Percentiles rank a stretch among this genome's conserved stretches.
phyloP scores from a whole-genome alignment of 2,329 filamentous ascomycete species.

The Ilyonectria mors-panacis region DNA sequence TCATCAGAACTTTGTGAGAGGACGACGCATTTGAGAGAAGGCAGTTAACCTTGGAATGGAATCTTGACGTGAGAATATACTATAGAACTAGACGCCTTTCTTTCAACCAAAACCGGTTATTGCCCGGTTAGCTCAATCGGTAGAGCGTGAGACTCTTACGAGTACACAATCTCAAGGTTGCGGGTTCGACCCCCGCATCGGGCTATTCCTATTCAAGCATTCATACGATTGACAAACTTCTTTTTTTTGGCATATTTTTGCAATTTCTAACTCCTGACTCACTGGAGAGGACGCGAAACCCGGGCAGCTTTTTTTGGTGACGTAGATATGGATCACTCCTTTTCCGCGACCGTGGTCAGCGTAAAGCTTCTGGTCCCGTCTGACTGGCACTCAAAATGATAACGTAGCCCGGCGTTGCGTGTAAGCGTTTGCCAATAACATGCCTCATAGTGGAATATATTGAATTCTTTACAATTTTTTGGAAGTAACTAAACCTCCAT shows the following conservation, averaged over 20 bases:
- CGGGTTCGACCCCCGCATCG: slow-evolving; percentile 65
- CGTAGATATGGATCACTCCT: no score
- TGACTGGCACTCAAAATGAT: no score
- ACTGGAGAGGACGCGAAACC: not conserved
- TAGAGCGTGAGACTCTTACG: slow-evolving; percentile 81
- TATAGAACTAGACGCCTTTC: not conserved
- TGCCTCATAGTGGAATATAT: no score
- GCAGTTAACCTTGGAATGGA: no score
- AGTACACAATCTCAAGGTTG: slow-evolving; percentile 65
- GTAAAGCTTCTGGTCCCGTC: no score
- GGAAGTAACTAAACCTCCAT: no score
- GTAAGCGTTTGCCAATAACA: no score
- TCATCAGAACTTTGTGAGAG: not conserved
- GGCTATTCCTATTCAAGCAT: slow-evolving; percentile 52
- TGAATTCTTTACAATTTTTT: no score
- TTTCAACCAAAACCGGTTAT: slow-evolving; percentile 18
- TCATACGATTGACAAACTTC: slow-evolving; percentile 22
- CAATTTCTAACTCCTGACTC: not conserved
- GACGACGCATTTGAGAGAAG: no score
- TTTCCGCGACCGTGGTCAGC: no score
- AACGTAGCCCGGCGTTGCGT: no score
- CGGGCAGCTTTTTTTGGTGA: no score
- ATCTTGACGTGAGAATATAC: not conserved
- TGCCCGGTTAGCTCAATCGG: slow-evolving; percentile 59
- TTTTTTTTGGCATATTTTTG: slow-evolving; percentile 14